Percentiles rank a stretch among this genome's conserved stretches.
Conservation (phyloP, 768 basidiomycete species). For the Scleroderma bovista region DNA sequence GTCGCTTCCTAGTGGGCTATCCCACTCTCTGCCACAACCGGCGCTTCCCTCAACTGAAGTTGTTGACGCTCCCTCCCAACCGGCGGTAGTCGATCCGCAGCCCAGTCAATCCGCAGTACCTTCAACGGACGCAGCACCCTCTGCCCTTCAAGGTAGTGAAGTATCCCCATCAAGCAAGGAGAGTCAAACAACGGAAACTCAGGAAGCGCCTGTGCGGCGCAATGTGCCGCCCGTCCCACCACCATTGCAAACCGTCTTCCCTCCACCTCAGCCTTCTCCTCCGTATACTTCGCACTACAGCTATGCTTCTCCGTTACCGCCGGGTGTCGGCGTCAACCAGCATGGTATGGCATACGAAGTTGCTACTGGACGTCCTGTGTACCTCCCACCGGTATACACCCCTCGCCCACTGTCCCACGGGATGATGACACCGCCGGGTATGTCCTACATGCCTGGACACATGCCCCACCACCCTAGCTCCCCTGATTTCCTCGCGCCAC, state of each 20-base stretch:
- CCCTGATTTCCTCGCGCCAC: conserved; percentile 56
- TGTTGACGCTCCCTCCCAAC: background rate
- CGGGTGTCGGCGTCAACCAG: conserved; percentile 66
- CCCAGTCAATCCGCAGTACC: conserved; percentile 6
- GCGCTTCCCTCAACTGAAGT: conserved; percentile 1
- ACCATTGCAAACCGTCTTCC: conserved; percentile 41
- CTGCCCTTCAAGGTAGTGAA: conserved; percentile 23
- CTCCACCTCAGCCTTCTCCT: conserved; percentile 43
- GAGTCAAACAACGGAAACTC: conserved; percentile 16
- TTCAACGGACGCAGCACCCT: conserved; percentile 14
- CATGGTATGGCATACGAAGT: conserved; percentile 80
- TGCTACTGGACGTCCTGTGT: conserved; percentile 76
- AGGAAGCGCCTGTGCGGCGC: conserved; percentile 21
- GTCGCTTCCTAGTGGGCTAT: background rate
- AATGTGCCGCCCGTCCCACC: conserved; percentile 35
- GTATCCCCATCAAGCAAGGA: conserved; percentile 24
- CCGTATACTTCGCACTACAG: conserved; percentile 65
- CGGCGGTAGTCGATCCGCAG: conserved; percentile 5
- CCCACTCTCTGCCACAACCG: conserved; percentile 6
- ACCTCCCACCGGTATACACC: conserved; percentile 62
- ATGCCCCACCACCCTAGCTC: conserved; percentile 57
- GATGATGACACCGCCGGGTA: conserved; percentile 43
- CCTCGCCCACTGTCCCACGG: conserved; percentile 61
- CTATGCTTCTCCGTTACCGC: conserved; percentile 52
- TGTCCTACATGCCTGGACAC: conserved; percentile 55